These are phyloP conservation scores for Penicillium sp. DNA, from an alignment of 2,329 filamentous ascomycete genomes.

Conservation along the genomic window DNA sequence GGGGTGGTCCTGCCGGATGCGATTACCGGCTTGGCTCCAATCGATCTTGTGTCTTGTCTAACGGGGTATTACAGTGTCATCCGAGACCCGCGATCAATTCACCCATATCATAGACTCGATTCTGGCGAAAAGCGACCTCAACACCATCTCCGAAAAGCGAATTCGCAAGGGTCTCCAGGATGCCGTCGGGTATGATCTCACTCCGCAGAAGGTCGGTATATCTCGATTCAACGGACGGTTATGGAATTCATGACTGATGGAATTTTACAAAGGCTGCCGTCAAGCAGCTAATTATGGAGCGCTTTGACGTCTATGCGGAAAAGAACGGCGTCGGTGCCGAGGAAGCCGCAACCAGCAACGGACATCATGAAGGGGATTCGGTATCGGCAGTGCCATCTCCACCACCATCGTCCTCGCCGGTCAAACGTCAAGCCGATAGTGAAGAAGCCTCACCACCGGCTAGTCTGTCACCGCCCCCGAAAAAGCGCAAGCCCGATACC, in stretches of 20 bases:
- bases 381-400: slow-evolving; percentile 29
- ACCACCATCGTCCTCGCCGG: slow-evolving; percentile 32
- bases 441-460: slow-evolving; percentile 38
- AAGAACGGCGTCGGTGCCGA: slow-evolving; percentile 37
- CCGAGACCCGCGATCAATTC: slow-evolving; percentile 48
- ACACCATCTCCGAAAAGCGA: slow-evolving; percentile 59
- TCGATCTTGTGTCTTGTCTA: slow-evolving; percentile 19
- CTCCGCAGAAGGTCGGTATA: slow-evolving; percentile 52
- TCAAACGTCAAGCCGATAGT: slow-evolving; percentile 41
- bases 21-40: slow-evolving; percentile 16
- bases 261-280: slow-evolving; percentile 53
- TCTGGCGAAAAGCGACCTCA: slow-evolving; percentile 54
- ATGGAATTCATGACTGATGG: slow-evolving; percentile 1
- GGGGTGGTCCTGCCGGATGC: slow-evolving; percentile 16
- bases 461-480: slow-evolving; percentile 43
- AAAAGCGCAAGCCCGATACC: slow-evolving; percentile 58
- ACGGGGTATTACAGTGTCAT: slow-evolving; percentile 39
- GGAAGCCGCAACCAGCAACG: slow-evolving; percentile 31
- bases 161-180: slow-evolving; percentile 60
- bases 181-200: slow-evolving; percentile 55
- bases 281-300: slow-evolving; percentile 65
- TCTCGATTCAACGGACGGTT: background rate
- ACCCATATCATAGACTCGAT: slow-evolving; percentile 58
- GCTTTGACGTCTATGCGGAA: slow-evolving; percentile 62
- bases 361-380: slow-evolving; percentile 25